Base-by-base conservation (phyloP, 2,329 filamentous ascomycete genomes). In the Lasiodiplodia sp. region DNA sequence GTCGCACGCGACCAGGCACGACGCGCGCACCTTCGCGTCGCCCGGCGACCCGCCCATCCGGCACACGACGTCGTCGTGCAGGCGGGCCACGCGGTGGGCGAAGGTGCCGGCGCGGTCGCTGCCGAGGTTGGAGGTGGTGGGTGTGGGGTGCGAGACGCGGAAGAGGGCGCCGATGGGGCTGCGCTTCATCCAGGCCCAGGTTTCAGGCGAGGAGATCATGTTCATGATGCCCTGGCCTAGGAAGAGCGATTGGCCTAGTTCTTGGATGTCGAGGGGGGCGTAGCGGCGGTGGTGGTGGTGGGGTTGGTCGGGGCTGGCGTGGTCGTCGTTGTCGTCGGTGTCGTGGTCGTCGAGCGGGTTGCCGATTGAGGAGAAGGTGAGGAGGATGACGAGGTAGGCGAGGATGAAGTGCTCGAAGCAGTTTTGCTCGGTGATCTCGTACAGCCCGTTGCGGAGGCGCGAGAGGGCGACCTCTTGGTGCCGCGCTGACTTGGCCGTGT, bases 151-250 rank as follows among this genome's bases (percentile, higher is more conserved):
- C 40, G 18, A 18, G n/a, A 16, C 37, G 18, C 18, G 21, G 18
- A 64, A 12, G 60, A 52, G 10, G 18, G 8, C 12, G 28, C 18
- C 12, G 28, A 64, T 31, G 4, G 60, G 60, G 11, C 60, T 47
- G 25, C 25, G 21, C n/a, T 52, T 51, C 25, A 64, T 18, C 44
- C 44, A 64, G 2, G 34, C 1, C 60, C 60, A 64, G 2, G 31
- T 52, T 0, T 23, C 11, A 2, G 44, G 60, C 5, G 21, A 31
- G 5, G 60, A 37, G 44, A 64, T 28, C 23, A 52, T 28, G 60
- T 25, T 64, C 11, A 64, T 52, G 60, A 64, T 64, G 28, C 60
- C 60, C 10, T 52, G 47, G 60, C 60, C 60, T 4, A 64, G 60
- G 60, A 64, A 64, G 47, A 64, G 60, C 1, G 47, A 37, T 12